These are phyloP conservation scores for Eucalyptus pauciflora DNA, from an alignment of 345 rosid species.

Conservation along the genomic window DNA sequence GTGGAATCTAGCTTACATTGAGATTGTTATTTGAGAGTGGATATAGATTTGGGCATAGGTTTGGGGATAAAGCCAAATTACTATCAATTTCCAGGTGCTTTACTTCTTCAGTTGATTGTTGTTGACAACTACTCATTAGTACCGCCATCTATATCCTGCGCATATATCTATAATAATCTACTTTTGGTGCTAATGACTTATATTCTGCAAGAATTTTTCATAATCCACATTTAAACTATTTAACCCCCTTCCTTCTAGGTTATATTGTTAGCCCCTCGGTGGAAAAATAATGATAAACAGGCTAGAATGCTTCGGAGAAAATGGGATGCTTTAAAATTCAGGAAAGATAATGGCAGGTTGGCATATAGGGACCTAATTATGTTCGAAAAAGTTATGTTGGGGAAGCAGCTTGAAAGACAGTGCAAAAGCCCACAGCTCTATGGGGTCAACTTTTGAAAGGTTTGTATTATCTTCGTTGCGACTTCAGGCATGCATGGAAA, in stretches of 20 bases:
- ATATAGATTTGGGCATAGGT: not conserved
- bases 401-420: not conserved
- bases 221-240: not conserved
- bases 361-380: not conserved
- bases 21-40: not conserved
- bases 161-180: not conserved
- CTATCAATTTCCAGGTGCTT: not conserved
- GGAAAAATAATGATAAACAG: not conserved
- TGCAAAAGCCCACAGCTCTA: not conserved
- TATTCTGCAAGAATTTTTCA: not conserved
- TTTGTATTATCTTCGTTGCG: not conserved
- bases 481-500: not conserved
- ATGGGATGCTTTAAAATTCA: not conserved
- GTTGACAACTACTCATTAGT: not conserved
- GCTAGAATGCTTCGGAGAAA: not conserved
- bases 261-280: not conserved
- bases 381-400: too few species aligned
- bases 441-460: not conserved
- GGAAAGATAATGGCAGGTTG: not conserved
- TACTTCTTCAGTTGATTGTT: not conserved
- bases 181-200: not conserved
- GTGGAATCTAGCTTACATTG: rapidly evolving
- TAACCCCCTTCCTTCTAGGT: not conserved
- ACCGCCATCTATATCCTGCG: not conserved
- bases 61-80: not conserved